Base-by-base conservation (phyloP, 257 asterid genomes). In the Solanum dulcamara region DNA sequence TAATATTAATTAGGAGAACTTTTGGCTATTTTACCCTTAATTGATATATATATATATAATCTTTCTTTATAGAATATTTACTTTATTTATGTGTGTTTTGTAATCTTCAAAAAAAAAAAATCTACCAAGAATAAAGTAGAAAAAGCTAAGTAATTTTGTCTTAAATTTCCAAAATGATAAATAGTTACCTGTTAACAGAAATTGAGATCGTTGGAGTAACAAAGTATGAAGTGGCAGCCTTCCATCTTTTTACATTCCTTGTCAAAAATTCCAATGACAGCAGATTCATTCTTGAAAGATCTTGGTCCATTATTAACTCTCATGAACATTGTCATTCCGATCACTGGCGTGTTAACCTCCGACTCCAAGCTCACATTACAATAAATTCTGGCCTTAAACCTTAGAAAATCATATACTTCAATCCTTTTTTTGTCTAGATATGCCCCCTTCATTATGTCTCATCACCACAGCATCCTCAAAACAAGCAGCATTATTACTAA, bases 391-490 rank as follows among this genome's bases (percentile, higher is more conserved):
- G 98, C 90, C 86, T 85, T 90, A 53, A 94, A 94, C 87, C 97
- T 90, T 81, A 94, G 83, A 83, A 91, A 62, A 88, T 94, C 98
- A 84, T 91, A 94, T 51, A 87, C 92, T 86, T 93, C 87, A 62
- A 89, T 88, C 51, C 91, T 89, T 89, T 81, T 81, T 94, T 86
- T 88, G 87, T 55, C 89, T 87, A 7, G 95, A 91, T 95, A 93
- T 89, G 51, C 95, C 98, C 0, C 94, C 97, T 84, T 91, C 95
- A 9, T 93, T 92, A 83, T 93, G 97, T 89, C 97, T 89, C 97
- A 92, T 93, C 84, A 94, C 98, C 88, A 89, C 91, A 17, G 86
- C 84, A 38, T 90, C 89, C 88, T 93, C 96, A 67, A 94, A 92
- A 85, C 96, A 94, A 53, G 92, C 86, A 24, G 1, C 79, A 12